phyloP scores from a whole-genome alignment of 352 stramenopile genomes.

The Phytophthora pistaciae region DNA sequence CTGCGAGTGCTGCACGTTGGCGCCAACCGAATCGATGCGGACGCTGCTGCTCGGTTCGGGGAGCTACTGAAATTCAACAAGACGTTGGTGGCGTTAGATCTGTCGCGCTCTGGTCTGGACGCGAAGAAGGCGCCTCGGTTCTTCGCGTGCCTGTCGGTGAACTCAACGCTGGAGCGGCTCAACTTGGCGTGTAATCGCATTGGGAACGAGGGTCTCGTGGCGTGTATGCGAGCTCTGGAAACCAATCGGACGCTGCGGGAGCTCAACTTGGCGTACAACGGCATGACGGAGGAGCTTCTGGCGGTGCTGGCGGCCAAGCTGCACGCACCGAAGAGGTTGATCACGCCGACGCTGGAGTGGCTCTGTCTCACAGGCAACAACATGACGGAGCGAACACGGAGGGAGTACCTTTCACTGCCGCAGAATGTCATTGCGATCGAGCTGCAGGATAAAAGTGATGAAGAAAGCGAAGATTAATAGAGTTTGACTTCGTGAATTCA shows the following conservation, averaged over 20 bases:
- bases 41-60: conserved; percentile 63
- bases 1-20: conserved; percentile 63
- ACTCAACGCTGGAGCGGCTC: conserved; percentile 57
- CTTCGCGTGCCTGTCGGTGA: conserved; percentile 76
- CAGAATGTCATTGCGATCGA: conserved; percentile 48
- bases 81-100: conserved; percentile 61
- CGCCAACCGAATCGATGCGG: conserved; percentile 68
- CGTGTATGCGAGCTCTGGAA: conserved; percentile 65
- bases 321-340: conserved; percentile 22
- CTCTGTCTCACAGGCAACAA: conserved; percentile 67
- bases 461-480: conserved; percentile 9
- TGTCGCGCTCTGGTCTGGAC: conserved; percentile 70
- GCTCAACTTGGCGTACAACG: conserved; percentile 80
- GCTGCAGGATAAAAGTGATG: conserved; percentile 43
- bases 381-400: conserved; percentile 66
- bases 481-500: not conserved
- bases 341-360: conserved; percentile 49
- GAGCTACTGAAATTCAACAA: conserved; percentile 64
- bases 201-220: conserved; percentile 74
- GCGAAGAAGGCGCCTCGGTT: conserved; percentile 64
- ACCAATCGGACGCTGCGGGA: conserved; percentile 62
- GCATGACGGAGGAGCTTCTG: conserved; percentile 79
- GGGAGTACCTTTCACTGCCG: conserved; percentile 38
- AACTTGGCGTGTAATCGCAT: conserved; percentile 77
- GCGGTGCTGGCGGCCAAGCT: conserved; percentile 55